Evolutionary conservation across 176 grass and related monocot genomes (phyloP).

Genomic region (Triticum turgidum): DNA sequence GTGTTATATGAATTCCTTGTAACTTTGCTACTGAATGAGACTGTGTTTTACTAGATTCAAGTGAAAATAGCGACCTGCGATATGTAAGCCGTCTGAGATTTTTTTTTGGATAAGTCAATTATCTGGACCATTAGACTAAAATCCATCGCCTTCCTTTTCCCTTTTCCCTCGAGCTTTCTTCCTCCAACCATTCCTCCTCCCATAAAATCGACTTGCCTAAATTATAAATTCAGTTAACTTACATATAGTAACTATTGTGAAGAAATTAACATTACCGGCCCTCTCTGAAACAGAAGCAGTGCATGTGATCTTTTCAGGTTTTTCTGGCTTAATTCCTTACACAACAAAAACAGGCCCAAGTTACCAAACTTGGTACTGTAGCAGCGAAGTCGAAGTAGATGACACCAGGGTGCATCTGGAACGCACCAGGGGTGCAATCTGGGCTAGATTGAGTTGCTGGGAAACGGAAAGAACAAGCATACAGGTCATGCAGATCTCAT

Average conservation of each 20-base stretch:
- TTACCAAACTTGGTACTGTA: not conserved
- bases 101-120: too few species aligned
- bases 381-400: not conserved
- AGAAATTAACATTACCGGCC: too few species aligned
- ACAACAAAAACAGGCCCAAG: too few species aligned
- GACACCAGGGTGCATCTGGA: not conserved
- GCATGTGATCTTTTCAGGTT: not conserved
- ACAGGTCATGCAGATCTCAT: slow-evolving; percentile 12
- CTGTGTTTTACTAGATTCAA: not conserved
- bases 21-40: not conserved
- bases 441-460: not conserved
- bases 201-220: too few species aligned
- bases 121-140: too few species aligned
- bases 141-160: too few species aligned
- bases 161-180: too few species aligned
- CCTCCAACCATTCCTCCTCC: too few species aligned
- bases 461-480: slow-evolving; percentile 6
- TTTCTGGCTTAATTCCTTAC: not conserved
- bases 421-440: not conserved
- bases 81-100: too few species aligned
- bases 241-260: too few species aligned
- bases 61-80: too few species aligned
- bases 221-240: too few species aligned
- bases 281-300: not conserved
- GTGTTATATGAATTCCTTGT: not conserved